Evolutionary conservation across 345 rosid species (phyloP).

Genomic region (Syzygium aqueum): DNA sequence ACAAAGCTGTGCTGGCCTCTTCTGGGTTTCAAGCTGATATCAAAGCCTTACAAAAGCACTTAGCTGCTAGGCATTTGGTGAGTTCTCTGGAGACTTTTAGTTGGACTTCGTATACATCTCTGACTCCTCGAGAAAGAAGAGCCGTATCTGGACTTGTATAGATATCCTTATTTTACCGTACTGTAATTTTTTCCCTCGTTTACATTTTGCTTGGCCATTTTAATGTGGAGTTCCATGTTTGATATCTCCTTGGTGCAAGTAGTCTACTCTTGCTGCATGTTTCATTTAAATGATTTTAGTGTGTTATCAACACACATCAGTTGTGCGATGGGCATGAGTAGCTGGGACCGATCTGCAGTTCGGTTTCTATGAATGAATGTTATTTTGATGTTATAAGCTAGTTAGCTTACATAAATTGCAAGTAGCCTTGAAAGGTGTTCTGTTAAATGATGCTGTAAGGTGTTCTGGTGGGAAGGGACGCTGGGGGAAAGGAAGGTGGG

Average conservation of each 20-base stretch:
- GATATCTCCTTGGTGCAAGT: background rate
- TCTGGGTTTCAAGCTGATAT: slow-evolving; percentile 99
- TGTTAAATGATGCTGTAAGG: background rate
- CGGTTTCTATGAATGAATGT: background rate
- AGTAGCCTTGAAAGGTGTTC: background rate
- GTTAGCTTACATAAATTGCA: background rate
- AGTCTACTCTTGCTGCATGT: background rate
- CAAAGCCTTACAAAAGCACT: slow-evolving; percentile 77
- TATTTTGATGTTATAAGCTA: background rate
- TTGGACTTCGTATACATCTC: background rate
- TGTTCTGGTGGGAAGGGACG: background rate
- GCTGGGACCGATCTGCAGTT: background rate
- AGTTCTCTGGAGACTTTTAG: slow-evolving; percentile 12
- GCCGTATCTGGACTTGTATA: background rate
- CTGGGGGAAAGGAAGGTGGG: background rate
- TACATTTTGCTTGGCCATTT: background rate
- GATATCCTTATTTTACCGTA: background rate
- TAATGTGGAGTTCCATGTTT: background rate
- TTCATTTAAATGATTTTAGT: background rate
- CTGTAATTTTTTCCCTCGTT: accelerated
- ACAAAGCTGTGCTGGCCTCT: slow-evolving; percentile 76
- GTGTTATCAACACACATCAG: background rate
- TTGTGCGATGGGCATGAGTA: background rate
- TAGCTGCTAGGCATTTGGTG: slow-evolving; percentile 87
- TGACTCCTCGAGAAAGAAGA: background rate